phyloP scores from a whole-genome alignment of 176 grass and related monocot genomes.

The Oryza glaberrima region DNA sequence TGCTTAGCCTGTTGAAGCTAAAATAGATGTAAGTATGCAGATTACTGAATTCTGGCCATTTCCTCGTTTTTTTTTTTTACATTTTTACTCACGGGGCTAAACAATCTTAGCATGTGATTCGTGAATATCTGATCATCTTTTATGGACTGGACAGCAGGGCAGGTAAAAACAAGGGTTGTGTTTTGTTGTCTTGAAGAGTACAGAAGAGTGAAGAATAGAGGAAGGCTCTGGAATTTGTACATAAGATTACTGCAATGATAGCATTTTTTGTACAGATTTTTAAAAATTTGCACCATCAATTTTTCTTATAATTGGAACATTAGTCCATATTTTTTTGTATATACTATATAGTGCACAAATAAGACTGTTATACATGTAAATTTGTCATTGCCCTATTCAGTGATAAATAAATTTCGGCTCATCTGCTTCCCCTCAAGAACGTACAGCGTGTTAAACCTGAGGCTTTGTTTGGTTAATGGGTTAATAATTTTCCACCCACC shows the following conservation, averaged over 20 bases:
- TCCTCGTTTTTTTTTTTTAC: not conserved
- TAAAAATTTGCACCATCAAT: slow-evolving; percentile 3
- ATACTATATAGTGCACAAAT: not conserved
- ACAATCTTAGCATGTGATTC: not conserved
- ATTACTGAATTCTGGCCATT: not conserved
- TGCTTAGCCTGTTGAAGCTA: slow-evolving; percentile 58
- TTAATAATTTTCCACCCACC: too few species aligned
- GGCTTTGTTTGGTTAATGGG: too few species aligned
- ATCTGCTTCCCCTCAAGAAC: not conserved
- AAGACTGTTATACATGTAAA: not conserved
- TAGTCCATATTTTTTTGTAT: too few species aligned
- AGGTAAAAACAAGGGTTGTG: not conserved
- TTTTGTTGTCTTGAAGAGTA: not conserved
- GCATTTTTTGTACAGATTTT: slow-evolving; percentile 32
- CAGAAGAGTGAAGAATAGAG: too few species aligned
- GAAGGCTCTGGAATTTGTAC: not conserved
- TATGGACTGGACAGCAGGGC: not conserved
- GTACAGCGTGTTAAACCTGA: not conserved
- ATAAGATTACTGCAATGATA: not conserved
- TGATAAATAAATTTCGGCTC: not conserved
- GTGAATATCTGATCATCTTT: slow-evolving; percentile 6
- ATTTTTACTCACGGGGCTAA: not conserved
- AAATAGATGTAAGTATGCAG: slow-evolving; percentile 45
- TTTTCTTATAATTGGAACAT: not conserved
- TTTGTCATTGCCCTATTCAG: not conserved